Base-by-base conservation (phyloP, 371 early-diverging fungal genomes). In the Lichtheimia ramosa region DNA sequence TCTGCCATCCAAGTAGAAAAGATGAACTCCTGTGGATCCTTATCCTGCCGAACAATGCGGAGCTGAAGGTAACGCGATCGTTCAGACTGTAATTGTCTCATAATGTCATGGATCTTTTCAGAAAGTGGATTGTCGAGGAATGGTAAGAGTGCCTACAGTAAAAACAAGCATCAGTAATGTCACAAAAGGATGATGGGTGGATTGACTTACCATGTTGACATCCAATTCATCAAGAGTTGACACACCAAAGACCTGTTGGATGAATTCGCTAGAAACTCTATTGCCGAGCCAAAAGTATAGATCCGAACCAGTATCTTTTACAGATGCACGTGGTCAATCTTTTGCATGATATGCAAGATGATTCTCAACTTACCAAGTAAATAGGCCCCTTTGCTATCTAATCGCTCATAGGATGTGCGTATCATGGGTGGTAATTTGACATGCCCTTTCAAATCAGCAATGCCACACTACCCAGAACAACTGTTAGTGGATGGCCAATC, bases 221-320 rank as follows among this genome's bases (percentile, higher is more conserved):
- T 95, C 91, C 20, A 98, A 71, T 41, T 82, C 75, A 23, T 94
- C 94, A 23, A 94, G 59, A 12, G 83, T 58, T 1, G 83, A 60
- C 0, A 91, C 93, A 12, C 92, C 93, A 76, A 98, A 92, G 27
- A 92, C 68, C 3, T 84, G 77, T 54, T 77, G 69, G 55, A 97
- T 58, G 54, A 90, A 83, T 24, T 79, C 74, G 1, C 77, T 28
- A 1, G 90, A 60, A 2, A 86, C 59, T 41, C 89, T 83, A 15
- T 84, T 81, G 4, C 98, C 98, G n/a, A 98, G 59, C 96, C 96
- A 98, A 12, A 96, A 70, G 50, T 74, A 86, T 71, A 96, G 70
- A 56, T 75, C 73, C 23, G 86, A 84, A 0, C 94, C 93, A 59
- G 94, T 93, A 69, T 96, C 96, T 77, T 91, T 34, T 56, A 21